A percentile compares a stretch with the other conserved stretches of the same genome.
Conservation (phyloP, 176 grass and related monocot genomes). For the Phoenix roebelenii region DNA sequence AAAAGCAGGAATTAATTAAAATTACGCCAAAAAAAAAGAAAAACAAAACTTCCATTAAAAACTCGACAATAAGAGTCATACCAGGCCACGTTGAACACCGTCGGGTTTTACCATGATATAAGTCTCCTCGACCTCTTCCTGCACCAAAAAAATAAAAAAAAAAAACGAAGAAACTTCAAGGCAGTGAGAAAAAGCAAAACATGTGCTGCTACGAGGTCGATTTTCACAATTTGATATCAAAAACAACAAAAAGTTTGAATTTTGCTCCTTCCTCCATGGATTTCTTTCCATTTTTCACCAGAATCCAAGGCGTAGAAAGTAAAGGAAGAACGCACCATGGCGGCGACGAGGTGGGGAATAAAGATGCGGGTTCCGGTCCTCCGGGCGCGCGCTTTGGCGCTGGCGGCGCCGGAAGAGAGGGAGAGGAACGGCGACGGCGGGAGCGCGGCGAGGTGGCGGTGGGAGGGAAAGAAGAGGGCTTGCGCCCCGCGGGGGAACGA, state of each 20-base stretch:
- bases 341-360: conserved; percentile 32
- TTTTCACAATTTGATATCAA: not conserved
- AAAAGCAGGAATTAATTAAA: not conserved
- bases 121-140: conserved; percentile 53
- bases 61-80: conserved; percentile 8
- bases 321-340: conserved; percentile 24
- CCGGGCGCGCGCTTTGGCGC: not conserved
- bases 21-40: not conserved
- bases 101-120: conserved; percentile 99
- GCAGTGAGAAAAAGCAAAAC: not conserved
- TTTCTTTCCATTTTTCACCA: not conserved
- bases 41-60: too few relatives aligned
- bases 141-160: conserved; percentile 7
- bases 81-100: conserved; percentile 83
- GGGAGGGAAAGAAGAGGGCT: not conserved
- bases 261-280: not conserved
- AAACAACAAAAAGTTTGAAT: not conserved
- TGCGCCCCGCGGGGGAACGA: conserved; percentile 12
- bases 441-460: conserved; percentile 11
- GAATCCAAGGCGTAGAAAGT: not conserved
- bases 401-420: conserved; percentile 17
- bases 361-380: conserved; percentile 19
- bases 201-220: not conserved
- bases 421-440: conserved; percentile 23
- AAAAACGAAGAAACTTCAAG: not conserved